Evolutionary conservation across 139 green algal species (phyloP).

Genomic region (Chlorella sorokiniana): DNA sequence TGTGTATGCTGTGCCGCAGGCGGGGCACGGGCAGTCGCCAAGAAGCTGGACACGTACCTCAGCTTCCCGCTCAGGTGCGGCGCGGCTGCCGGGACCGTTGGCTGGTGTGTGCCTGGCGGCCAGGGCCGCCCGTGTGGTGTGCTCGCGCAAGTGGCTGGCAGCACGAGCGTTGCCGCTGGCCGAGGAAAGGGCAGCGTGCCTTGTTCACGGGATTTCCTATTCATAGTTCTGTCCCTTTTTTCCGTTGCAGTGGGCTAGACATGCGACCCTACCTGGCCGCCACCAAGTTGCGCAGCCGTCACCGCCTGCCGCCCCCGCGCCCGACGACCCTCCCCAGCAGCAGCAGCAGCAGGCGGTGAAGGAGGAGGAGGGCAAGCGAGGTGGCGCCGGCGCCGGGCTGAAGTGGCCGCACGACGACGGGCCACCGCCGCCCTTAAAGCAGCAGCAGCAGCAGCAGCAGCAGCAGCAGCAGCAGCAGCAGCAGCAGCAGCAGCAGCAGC

Average conservation of each 20-base stretch:
- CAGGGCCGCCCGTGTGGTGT: too few species aligned
- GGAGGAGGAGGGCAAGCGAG: not conserved
- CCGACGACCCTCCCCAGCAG: not conserved
- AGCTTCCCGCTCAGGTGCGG: conserved; percentile 64
- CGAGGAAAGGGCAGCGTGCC: too few species aligned
- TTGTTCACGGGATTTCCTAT: not conserved
- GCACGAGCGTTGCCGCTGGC: too few species aligned
- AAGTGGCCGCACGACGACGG: not conserved
- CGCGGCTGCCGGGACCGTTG: not conserved
- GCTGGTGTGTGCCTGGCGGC: too few species aligned
- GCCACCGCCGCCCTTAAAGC: not conserved
- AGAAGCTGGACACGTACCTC: conserved; percentile 83
- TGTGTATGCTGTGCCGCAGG: not conserved
- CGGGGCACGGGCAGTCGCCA: conserved; percentile 15
- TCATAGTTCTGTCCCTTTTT: not conserved
- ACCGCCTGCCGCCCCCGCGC: conserved; percentile 3
- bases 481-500: conserved; percentile 1
- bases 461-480: not conserved
- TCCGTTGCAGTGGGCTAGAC: conserved; percentile 57
- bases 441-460: not conserved
- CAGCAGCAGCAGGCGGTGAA: not conserved
- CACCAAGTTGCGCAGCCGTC: conserved; percentile 50
- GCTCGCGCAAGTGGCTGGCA: too few species aligned
- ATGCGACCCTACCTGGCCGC: conserved; percentile 78
- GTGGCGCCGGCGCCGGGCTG: not conserved